These are phyloP conservation scores for Didymosphaeria variabile DNA, from an alignment of 2,329 filamentous ascomycete genomes.

Conservation along the genomic window DNA sequence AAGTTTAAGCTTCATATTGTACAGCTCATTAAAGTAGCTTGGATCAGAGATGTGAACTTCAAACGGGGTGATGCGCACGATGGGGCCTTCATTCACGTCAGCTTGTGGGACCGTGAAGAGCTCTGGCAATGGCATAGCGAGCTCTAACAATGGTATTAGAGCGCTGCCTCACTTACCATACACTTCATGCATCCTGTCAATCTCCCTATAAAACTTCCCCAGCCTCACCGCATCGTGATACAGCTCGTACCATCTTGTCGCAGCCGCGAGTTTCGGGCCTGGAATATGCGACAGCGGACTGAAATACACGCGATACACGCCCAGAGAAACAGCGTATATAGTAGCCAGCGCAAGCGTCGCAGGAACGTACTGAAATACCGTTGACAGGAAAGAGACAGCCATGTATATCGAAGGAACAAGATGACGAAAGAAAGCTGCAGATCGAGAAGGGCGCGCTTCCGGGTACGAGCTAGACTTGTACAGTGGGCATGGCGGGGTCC, in stretches of 20 bases:
- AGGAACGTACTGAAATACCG: neutral
- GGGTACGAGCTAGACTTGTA: neutral
- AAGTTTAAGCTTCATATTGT: slow-evolving; percentile 23
- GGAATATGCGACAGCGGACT: slow-evolving; percentile 43
- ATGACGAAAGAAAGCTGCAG: neutral
- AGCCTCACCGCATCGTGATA: slow-evolving; percentile 47
- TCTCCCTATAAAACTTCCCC: slow-evolving; percentile 45
- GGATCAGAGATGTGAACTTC: slow-evolving; percentile 45
- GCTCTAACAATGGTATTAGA: no score
- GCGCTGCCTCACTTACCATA: slow-evolving; percentile 35
- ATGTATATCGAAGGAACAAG: neutral
- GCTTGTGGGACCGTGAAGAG: neutral
- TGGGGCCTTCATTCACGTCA: slow-evolving; percentile 31
- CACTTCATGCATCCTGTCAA: slow-evolving; percentile 47
- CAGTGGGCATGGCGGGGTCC: no score
- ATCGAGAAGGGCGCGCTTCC: neutral
- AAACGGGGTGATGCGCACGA: slow-evolving; percentile 45
- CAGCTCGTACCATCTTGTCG: slow-evolving; percentile 46
- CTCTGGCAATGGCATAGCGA: neutral
- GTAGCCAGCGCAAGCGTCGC: neutral
- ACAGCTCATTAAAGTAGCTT: slow-evolving; percentile 41
- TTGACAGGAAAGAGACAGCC: neutral
- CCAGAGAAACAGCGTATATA: neutral
- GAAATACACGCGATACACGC: slow-evolving; percentile 30
- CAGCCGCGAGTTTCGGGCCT: slow-evolving; percentile 46